phyloP scores from a whole-genome alignment of 805 yeast species.

The Candida awuae region DNA sequence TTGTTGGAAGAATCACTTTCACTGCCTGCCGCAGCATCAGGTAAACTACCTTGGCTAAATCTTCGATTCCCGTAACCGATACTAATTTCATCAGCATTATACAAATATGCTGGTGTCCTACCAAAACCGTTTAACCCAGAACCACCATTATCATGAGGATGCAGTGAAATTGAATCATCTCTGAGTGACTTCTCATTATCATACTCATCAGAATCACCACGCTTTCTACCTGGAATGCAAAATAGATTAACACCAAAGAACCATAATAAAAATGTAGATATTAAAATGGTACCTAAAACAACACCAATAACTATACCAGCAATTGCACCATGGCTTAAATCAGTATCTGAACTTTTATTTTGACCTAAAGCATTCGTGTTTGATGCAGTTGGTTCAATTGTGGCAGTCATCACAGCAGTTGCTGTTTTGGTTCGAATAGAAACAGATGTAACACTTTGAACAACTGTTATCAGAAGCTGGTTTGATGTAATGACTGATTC shows the following conservation, averaged over 20 bases:
- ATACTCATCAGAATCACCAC: slow-evolving; percentile 12
- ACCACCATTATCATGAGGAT: slow-evolving; percentile 1
- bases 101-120: slow-evolving; percentile 9
- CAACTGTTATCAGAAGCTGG: slow-evolving; percentile 16
- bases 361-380: background rate
- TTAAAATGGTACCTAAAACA: slow-evolving; percentile 20
- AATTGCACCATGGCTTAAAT: slow-evolving; percentile 27
- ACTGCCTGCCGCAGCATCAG: slow-evolving; percentile 28
- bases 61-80: slow-evolving; percentile 21
- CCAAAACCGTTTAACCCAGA: slow-evolving; percentile 8
- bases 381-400: slow-evolving; percentile 8
- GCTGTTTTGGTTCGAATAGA: slow-evolving; percentile 14
- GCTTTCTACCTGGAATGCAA: slow-evolving; percentile 18
- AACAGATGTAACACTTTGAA: slow-evolving; percentile 19
- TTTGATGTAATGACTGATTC: slow-evolving; percentile 8
- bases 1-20: slow-evolving; percentile 10
- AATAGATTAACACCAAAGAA: slow-evolving; percentile 10
- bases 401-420: slow-evolving; percentile 8
- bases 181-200: slow-evolving; percentile 17
- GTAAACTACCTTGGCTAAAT: slow-evolving; percentile 30
- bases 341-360: slow-evolving; percentile 2
- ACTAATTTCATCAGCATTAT: slow-evolving; percentile 14
- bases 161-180: slow-evolving; percentile 7
- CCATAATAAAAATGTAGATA: slow-evolving; percentile 15
- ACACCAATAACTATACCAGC: slow-evolving; percentile 31